These are phyloP conservation scores for Pseudocercospora vitis DNA, from an alignment of 2,329 filamentous ascomycete genomes.

Conservation along the genomic window DNA sequence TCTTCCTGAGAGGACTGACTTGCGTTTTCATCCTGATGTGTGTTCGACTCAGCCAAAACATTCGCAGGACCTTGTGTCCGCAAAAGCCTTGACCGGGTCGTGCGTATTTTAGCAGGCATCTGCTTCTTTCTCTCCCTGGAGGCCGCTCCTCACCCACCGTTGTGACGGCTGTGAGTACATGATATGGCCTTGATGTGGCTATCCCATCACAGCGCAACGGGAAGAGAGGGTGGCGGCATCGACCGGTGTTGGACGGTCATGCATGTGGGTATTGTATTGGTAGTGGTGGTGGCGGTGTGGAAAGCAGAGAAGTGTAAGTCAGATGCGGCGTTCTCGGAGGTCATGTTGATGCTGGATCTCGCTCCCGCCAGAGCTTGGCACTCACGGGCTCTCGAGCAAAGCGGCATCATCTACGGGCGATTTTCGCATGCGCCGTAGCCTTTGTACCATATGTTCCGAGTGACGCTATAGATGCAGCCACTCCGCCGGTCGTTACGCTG, in stretches of 20 bases:
- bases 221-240: no score
- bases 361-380: neutral
- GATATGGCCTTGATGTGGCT: neutral
- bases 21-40: slow-evolving; percentile 23
- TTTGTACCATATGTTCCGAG: neutral
- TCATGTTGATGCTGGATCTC: no score
- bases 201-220: no score
- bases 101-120: neutral
- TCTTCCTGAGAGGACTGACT: slow-evolving; percentile 40
- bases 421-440: neutral
- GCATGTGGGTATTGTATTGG: no score
- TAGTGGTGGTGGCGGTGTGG: no score
- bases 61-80: no score
- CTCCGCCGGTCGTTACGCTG: slow-evolving; percentile 3
- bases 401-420: neutral
- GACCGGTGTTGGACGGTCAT: no score
- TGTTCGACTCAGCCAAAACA: neutral
- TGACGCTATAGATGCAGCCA: slow-evolving; percentile 2
- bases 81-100: neutral
- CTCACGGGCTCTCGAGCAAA: neutral
- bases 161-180: neutral
- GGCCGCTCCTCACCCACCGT: no score
- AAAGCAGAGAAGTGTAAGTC: no score
- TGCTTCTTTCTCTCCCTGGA: no score
- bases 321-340: no score